Base-by-base conservation (phyloP, 352 stramenopile species). In the Phytophthora cajani region DNA sequence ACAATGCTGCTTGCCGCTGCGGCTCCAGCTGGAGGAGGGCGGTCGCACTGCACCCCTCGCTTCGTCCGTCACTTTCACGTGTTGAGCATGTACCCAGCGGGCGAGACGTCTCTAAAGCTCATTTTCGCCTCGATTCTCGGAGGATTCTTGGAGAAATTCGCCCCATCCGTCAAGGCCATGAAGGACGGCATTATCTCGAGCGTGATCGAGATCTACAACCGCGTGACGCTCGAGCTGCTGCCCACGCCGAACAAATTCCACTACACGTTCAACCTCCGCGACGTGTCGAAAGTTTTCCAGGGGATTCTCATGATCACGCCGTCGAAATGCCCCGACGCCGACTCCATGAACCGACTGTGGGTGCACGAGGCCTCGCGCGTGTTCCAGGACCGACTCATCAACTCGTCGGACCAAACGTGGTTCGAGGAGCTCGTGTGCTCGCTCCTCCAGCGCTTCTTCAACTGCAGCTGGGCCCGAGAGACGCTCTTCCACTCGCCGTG, bases 41-140 rank as follows among this genome's bases (percentile, higher is more conserved):
- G 94, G 17, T 82, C 83, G 38, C 77, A 97, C 69, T 91, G 88
- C 32, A 99, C 96, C 0, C 94, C 92, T 25, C 91, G 96, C 0
- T 98, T 99, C 64, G 90, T 95, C 21, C 92, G 96, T 3, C 96
- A 99, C 52, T 99, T 99, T 68, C 97, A 99, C 65, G 91, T 99
- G 4, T 71, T 99, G 49, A 98, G 95, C 73, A 90, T 99, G 74
- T 97, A 97, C 36, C 91, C 95, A 1, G 90, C 94, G 0, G 85
- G 88, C 2, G 90, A 97, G 36, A 70, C 77, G 16, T 96, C 91
- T 16, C 72, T 99, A 40, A 94, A 96, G 57, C 78, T 97, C 47
- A 99, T 99, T 55, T 99, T 98, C 58, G 79, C 79, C 25, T 95
- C 89, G 2, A 98, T 99, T 60, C 82, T 99, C n/a, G 82, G 86